Conservation (phyloP, 768 basidiomycete species). For the Trichaptum fuscoviolaceum region DNA sequence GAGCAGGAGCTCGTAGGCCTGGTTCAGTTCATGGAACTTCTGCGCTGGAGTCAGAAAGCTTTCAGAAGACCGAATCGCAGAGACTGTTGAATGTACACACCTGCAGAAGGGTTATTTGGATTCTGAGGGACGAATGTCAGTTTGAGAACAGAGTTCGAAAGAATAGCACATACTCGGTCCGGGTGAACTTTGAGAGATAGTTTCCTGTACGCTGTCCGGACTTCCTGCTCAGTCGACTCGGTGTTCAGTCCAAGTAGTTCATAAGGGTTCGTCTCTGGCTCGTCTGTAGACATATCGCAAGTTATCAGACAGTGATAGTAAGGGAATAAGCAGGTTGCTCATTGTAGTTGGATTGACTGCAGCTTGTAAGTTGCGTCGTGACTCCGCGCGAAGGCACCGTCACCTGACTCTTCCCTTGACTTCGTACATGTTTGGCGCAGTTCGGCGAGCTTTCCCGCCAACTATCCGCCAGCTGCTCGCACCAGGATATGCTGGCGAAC, state of each 20-base stretch:
- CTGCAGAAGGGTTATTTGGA: constrained; percentile 74
- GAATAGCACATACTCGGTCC: constrained; percentile 55
- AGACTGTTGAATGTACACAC: constrained; percentile 27
- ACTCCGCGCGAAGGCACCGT: neutral
- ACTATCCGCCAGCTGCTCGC: constrained; percentile 34
- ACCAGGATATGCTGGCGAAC: constrained; percentile 7
- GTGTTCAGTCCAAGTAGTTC: constrained; percentile 56
- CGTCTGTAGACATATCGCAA: constrained; percentile 29
- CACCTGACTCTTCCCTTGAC: neutral
- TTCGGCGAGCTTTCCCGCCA: constrained; percentile 11
- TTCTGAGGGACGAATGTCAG: constrained; percentile 42
- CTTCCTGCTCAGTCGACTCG: constrained; percentile 73
- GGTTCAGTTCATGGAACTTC: constrained; percentile 81
- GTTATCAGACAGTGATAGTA: neutral
- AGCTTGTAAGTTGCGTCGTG: too few species aligned
- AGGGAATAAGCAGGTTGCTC: neutral
- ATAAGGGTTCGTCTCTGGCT: constrained; percentile 62
- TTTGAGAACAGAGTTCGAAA: constrained; percentile 14
- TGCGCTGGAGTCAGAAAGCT: constrained; percentile 37
- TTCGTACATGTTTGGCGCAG: neutral
- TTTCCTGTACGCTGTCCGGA: constrained; percentile 73
- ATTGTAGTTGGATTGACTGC: neutral
- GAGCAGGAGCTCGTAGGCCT: constrained; percentile 74
- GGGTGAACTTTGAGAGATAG: constrained; percentile 84
- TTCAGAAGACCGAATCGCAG: neutral